Evolutionary conservation across 225 moss, liverwort and hornwort genomes (phyloP), one percentile per base, ranked within the genome.

Genomic region (Anthoceros angustus): DNA sequence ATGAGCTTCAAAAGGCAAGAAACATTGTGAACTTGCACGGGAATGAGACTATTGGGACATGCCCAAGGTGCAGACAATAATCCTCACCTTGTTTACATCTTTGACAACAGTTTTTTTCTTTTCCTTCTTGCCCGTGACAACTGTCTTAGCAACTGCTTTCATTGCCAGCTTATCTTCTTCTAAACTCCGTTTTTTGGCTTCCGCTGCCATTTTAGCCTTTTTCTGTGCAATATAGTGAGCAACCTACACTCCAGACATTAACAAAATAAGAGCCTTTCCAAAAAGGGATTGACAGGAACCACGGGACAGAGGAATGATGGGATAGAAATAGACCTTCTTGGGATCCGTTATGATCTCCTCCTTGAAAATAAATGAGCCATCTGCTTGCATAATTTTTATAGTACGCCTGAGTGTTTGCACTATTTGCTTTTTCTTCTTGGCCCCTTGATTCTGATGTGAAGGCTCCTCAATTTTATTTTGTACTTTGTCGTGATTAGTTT

Each of bases 171-270:
- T 72, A 43, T 73, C 84, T 73, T 87, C 87, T 25, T 87, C 91
- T 62, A 76, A 74, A 16, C 68, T 70, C 66, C 69, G 67, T 70
- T 88, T 90, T 63, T 78, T 80, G 63, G 32, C 32, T 9, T 78
- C 82, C 40, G 77, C 72, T 42, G 74, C 67, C 72, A 88, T 98
- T 39, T 72, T 42, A 6, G 87, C 86, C 66, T 89, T 84, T 77
- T 98, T 98, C 70, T 92, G 92, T 32, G 98, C 98, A 63, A 98
- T 66, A 75, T 98, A 98, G 40, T 80, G 79, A 43, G 85, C 98
- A 41, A 98, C 88, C 95, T 98, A 62, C 32, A 74, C 38, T 32
- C 32, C 41, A 65, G 43, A 25, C 67, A 38, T 41, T 62, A 67
- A 42, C 10, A 63, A 39, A 7, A 3, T 55, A 63, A 41, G 68